Base-by-base conservation (phyloP, 306 rosid genomes). In the Phaseolus lunatus region DNA sequence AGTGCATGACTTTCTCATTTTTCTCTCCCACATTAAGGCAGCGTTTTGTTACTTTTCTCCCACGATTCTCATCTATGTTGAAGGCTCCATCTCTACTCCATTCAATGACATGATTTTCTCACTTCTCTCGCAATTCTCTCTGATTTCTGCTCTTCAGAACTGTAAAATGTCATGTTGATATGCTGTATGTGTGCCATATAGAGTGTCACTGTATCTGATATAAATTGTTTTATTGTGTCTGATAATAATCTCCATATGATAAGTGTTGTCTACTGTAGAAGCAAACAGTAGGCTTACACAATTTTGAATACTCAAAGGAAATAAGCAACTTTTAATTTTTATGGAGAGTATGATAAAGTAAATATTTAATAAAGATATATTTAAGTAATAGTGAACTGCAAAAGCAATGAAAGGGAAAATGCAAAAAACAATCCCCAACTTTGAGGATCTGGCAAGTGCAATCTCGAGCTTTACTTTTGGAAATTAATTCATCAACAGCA, bases 381-480 rank as follows among this genome's bases (percentile, higher is more conserved):
- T 16, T 1, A 69, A 47, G 16, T 10, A 16, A 31, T 24, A 47
- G 59, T 2, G 44, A 70, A 26, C 27, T 26, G 75, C 2, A 7
- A n/a, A 52, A 58, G 26, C 1, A 23, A 73, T 43, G 68, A 24
- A 73, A 54, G 67, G 53, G 13, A 35, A 37, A 54, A 20, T 14
- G 65, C 77, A 71, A 45, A 71, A 53, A 35, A 72, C 16, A 65
- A 48, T 6, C 37, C 22, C 33, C 65, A 52, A 35, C 50, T 53
- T 19, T 13, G 37, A 53, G 77, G 65, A 53, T 19, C 22, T 50
- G 37, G 37, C 9, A 53, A 35, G 37, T 48, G 24, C 33, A 53
- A 19, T 20, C 50, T 20, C 7, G 22, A 53, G 53, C 37, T 35
- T 19, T 14, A 71, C 13, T 54, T 50, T 35, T 5, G 0, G 22